Evolutionary conservation across 441 rosid genomes (phyloP), one percentile per base, ranked within the genome.

Genomic region (Monsonia emarginata): DNA sequence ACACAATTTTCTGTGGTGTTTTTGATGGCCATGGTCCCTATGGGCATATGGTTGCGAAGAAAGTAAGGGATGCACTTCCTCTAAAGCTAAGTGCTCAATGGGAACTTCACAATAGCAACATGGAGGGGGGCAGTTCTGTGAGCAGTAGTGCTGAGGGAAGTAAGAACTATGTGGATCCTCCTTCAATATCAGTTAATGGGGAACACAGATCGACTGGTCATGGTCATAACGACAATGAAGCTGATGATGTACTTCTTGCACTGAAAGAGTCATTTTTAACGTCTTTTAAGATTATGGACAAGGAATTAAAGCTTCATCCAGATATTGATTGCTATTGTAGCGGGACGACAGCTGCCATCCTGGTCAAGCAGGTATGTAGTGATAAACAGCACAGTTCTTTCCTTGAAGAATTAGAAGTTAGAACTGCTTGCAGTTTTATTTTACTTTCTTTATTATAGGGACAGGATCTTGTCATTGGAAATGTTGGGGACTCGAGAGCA

Each of bases 11-110:
- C 4, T 42, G 50, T 19, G 58, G 58, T 50, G 58, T 50, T 19
- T 50, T 50, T 50, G 58, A 50, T 50, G 58, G 58, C 58, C 58
- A 50, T 19, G 58, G 58, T 19, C 58, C 58, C 27, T 50, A 50
- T 22, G 58, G 58, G 58, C 58, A 50, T 50, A 50, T 50, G 58
- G 58, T 50, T 21, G 58, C 58, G 24, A 50, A 50, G 58, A 19
- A 50, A 50, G 58, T 50, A 7, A 50, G 58, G 58, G 58, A 50
- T 50, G 58, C 24, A 19, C 58, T 50, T 50, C 58, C 58, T 50
- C 58, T 50, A 21, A 50, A 50, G 58, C 13, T 50, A 50, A 50
- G 58, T 21, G 58, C 58, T 50, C 58, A 50, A 2, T 50, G 25
- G 58, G 58, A 50, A 22, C 58, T 50, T 19, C 1, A 21, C 8